Conservation (phyloP, 2,329 filamentous ascomycete species). For the Aspergillus texensis region DNA sequence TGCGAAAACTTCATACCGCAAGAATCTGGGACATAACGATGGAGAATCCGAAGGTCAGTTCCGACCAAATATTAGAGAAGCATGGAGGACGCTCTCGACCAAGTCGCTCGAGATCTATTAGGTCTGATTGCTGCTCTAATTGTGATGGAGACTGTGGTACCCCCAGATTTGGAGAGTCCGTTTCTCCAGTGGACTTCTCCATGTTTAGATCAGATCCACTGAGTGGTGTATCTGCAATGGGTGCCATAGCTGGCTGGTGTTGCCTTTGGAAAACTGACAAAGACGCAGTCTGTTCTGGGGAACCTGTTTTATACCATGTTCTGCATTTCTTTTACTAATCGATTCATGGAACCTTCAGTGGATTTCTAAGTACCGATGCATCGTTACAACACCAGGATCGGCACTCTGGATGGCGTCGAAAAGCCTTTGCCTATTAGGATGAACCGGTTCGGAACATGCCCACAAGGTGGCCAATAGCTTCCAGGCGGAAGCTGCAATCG, state of each 20-base stretch:
- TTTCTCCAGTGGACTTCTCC: slow-evolving; percentile 7
- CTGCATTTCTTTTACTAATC: neutral
- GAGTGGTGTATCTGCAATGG: neutral
- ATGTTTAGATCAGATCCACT: slow-evolving; percentile 2
- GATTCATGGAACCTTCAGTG: neutral
- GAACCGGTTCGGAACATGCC: neutral
- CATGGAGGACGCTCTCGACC: slow-evolving; percentile 63
- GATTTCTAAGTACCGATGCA: neutral
- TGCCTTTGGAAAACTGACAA: neutral
- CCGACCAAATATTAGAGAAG: slow-evolving; percentile 58
- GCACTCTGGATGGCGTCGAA: neutral
- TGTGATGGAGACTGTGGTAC: neutral
- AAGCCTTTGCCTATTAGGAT: neutral
- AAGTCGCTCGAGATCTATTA: slow-evolving; percentile 56
- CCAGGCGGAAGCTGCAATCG: neutral
- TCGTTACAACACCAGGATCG: neutral
- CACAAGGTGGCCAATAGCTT: neutral
- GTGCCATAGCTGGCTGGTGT: slow-evolving; percentile 1
- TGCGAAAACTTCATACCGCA: slow-evolving; percentile 45
- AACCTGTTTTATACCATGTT: neutral
- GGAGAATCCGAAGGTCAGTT: slow-evolving; percentile 65
- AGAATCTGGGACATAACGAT: slow-evolving; percentile 66
- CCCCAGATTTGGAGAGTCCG: neutral
- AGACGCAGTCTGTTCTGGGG: neutral
- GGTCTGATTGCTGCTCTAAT: slow-evolving; percentile 11